Conservation (phyloP, 2,329 filamentous ascomycete genomes). For the Escovopsis sp. region DNA sequence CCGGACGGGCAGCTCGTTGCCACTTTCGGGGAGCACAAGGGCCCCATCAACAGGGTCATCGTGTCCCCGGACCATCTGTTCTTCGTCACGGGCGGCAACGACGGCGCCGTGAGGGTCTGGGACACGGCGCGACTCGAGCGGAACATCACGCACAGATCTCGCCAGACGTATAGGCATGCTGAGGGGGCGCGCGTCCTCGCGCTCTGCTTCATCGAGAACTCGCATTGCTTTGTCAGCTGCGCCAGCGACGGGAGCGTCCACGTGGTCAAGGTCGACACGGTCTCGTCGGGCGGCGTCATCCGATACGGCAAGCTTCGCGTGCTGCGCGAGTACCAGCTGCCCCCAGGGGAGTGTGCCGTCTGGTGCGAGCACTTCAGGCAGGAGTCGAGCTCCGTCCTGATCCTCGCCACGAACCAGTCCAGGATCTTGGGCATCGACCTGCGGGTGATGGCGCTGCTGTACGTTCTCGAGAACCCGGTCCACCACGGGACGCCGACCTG, state of each 20-base stretch:
- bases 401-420: conserved; percentile 77
- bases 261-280: conserved; percentile 63
- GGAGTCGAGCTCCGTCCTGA: conserved; percentile 65
- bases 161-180: conserved; percentile 70
- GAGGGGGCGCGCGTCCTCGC: conserved; percentile 60
- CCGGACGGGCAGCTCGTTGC: conserved; percentile 75
- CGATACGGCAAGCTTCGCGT: conserved; percentile 67
- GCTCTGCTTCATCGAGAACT: conserved; percentile 83
- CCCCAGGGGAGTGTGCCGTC: conserved; percentile 58
- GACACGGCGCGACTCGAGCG: conserved; percentile 80
- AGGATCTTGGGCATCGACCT: conserved; percentile 75
- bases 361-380: conserved; percentile 88
- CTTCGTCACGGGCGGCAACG: conserved; percentile 86
- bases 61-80: conserved; percentile 84
- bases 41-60: conserved; percentile 65
- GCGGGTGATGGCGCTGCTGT: conserved; percentile 70
- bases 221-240: conserved; percentile 84
- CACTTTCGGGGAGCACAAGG: conserved; percentile 76
- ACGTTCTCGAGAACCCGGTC: conserved; percentile 69
- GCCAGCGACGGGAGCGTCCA: conserved; percentile 83
- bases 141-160: conserved; percentile 75
- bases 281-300: conserved; percentile 31
- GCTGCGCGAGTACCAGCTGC: conserved; percentile 69
- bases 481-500: conserved; percentile 86
- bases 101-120: conserved; percentile 86